Base-by-base conservation (phyloP, 768 basidiomycete species). In the Termitomyces sp. region DNA sequence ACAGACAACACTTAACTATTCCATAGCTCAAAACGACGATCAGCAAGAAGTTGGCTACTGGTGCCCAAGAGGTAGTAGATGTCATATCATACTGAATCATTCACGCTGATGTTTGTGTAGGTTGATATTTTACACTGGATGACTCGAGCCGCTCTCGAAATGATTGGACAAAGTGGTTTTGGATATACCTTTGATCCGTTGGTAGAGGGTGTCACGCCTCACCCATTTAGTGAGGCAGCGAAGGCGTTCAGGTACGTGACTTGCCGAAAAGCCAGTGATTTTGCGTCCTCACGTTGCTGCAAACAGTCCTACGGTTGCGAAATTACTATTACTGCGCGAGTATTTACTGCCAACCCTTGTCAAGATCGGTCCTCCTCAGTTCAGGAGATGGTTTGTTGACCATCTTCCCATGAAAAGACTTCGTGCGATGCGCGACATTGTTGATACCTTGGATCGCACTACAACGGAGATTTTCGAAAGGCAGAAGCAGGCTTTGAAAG, bases 61-160 rank as follows among this genome's bases (percentile, higher is more conserved):
- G 62, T 14, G n/a, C 62, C 20, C 56, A 59, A 34, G 64, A 65
- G 50, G 62, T 37, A 26, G n/a, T 7, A 2, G 20, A 20, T 24
- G n/a, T n/a, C n/a, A n/a, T n/a, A n/a, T n/a, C 24, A 43, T 47
- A n/a, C 30, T 26, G 14, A 24, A 13, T 10, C 18, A 30, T n/a
- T 39, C 30, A 39, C 27, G 16, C 36, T 30, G 18, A 39, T 12
- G 6, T 27, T 3, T 13, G 14, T 33, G 2, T 33, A 66, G 65
- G 57, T 66, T 20, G 65, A 66, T 49, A 48, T 66, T 8, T 48
- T 64, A 14, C 65, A 59, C 24, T 66, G 65, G 63, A 66, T 64
- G 59, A 37, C 42, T 20, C 59, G 64, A 36, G 61, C 64, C 44
- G 59, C 63, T 40, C 60, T 64, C 2, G 63, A 66, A 51, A 58